A percentile compares a stretch with the other conserved stretches of the same genome.
phyloP scores from a whole-genome alignment of 2,329 filamentous ascomycete genomes.

The Tolypocladium sp. region DNA sequence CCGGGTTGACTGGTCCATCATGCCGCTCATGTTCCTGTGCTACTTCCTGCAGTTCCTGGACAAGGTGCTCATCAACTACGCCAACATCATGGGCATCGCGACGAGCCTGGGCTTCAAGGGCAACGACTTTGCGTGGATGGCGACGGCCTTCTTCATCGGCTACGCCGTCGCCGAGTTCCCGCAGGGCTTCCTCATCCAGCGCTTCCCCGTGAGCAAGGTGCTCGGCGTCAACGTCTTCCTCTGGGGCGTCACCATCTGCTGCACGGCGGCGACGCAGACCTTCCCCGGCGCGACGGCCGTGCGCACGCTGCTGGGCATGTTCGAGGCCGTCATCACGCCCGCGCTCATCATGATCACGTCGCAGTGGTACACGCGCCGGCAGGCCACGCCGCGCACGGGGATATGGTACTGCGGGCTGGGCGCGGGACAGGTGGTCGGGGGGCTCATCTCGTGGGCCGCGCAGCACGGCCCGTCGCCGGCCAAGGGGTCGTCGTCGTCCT shows the following conservation, averaged over 20 bases:
- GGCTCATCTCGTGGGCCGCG: slow-evolving; percentile 39
- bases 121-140: slow-evolving; percentile 21
- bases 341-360: slow-evolving; percentile 40
- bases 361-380: slow-evolving; percentile 28
- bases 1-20: slow-evolving; percentile 14
- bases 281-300: slow-evolving; percentile 32
- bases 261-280: slow-evolving; percentile 28
- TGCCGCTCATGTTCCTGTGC: slow-evolving; percentile 16
- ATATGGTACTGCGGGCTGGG: slow-evolving; percentile 19
- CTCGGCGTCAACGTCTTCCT: slow-evolving; percentile 21
- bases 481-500: too few relatives aligned
- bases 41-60: slow-evolving; percentile 18
- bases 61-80: slow-evolving; percentile 18
- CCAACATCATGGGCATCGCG: slow-evolving; percentile 20
- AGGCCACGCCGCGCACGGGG: slow-evolving; percentile 35
- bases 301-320: slow-evolving; percentile 34
- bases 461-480: slow-evolving; percentile 32
- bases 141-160: slow-evolving; percentile 20
- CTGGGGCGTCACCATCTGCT: slow-evolving; percentile 31
- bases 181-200: slow-evolving; percentile 21
- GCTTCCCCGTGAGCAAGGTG: slow-evolving; percentile 22
- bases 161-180: slow-evolving; percentile 18
- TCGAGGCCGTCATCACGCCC: slow-evolving; percentile 39
- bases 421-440: slow-evolving; percentile 27
- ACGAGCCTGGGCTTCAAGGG: slow-evolving; percentile 18